Conservation (phyloP, 768 basidiomycete genomes). For the Russula emetica region DNA sequence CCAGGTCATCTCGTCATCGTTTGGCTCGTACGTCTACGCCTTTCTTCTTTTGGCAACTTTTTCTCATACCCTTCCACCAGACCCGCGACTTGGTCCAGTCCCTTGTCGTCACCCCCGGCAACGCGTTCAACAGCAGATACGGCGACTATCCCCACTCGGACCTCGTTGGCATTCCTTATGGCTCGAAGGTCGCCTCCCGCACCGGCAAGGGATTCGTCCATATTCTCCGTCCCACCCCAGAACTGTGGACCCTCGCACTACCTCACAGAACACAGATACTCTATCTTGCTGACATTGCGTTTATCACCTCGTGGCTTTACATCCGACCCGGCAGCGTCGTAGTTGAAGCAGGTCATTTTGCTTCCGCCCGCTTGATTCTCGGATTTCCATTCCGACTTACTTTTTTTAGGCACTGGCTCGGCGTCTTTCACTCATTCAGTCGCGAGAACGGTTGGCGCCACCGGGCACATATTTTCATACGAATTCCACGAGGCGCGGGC, state of each 20-base stretch:
- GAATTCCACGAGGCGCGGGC: conserved; percentile 92
- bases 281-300: conserved; percentile 94
- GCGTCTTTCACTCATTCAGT: conserved; percentile 91
- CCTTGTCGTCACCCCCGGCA: conserved; percentile 71
- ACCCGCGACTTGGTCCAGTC: conserved; percentile 78
- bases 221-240: conserved; percentile 89
- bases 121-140: conserved; percentile 82
- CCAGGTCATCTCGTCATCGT: conserved; percentile 77
- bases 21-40: conserved; percentile 58
- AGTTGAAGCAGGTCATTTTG: conserved; percentile 77
- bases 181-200: conserved; percentile 78
- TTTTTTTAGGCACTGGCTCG: conserved; percentile 71
- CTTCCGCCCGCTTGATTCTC: not conserved
- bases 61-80: conserved; percentile 38
- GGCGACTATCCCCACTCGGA: conserved; percentile 84
- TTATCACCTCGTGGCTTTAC: conserved; percentile 79
- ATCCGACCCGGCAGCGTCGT: conserved; percentile 77
- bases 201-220: conserved; percentile 85
- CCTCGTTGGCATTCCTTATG: conserved; percentile 85
- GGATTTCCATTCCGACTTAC: not conserved
- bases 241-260: conserved; percentile 94
- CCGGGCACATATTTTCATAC: conserved; percentile 80
- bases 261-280: conserved; percentile 98
- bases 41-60: not conserved
- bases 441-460: conserved; percentile 68